phyloP scores from a whole-genome alignment of 208 protist genomes.

The Trypanosoma caninum region DNA sequence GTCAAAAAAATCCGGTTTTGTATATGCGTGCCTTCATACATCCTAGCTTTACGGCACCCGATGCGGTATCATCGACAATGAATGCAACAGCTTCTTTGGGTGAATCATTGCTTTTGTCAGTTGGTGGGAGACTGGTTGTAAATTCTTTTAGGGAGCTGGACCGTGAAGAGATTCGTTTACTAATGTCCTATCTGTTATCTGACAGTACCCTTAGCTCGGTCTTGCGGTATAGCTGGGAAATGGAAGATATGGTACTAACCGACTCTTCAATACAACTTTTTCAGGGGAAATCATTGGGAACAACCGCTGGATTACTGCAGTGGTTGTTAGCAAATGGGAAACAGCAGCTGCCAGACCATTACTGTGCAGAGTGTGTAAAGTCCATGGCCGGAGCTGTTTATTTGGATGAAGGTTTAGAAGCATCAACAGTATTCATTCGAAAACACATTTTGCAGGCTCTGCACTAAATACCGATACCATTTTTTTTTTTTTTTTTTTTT shows the following conservation, averaged over 20 bases:
- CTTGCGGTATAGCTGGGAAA: conserved; percentile 62
- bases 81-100: conserved; percentile 50
- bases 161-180: conserved; percentile 44
- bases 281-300: conserved; percentile 36
- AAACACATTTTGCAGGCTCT: conserved; percentile 52
- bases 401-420: conserved; percentile 56
- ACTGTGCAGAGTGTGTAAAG: conserved; percentile 67
- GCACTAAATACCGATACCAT: not conserved
- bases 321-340: conserved; percentile 49
- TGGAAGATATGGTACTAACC: conserved; percentile 85
- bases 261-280: conserved; percentile 71
- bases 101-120: conserved; percentile 46
- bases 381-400: conserved; percentile 65
- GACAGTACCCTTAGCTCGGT: conserved; percentile 62
- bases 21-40: conserved; percentile 84
- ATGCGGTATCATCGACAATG: conserved; percentile 59
- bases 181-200: conserved; percentile 49
- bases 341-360: conserved; percentile 61
- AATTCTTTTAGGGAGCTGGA: conserved; percentile 57
- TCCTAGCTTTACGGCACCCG: conserved; percentile 70
- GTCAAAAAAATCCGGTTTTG: conserved; percentile 36
- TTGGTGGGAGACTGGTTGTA: conserved; percentile 43
- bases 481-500: conserved; percentile 7
- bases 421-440: conserved; percentile 49
- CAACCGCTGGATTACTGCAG: conserved; percentile 44